A percentile compares a stretch with the other conserved stretches of the same genome.
phyloP scores from a whole-genome alignment of 345 rosid species.

The Erucastrum elatum region DNA sequence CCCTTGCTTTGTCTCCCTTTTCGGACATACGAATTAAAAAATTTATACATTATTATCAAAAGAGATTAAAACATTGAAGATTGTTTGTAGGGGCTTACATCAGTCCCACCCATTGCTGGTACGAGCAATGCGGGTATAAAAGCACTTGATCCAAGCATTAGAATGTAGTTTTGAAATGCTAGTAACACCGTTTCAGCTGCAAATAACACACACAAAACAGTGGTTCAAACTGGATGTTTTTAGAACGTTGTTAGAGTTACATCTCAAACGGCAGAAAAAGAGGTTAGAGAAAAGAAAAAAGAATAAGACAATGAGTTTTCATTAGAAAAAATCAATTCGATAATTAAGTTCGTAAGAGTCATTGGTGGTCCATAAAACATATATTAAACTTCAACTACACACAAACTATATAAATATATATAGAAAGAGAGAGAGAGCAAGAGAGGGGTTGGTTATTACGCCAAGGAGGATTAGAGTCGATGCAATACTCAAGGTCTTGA shows the following conservation, averaged over 20 bases:
- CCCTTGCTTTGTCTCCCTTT: slow-evolving; percentile 84
- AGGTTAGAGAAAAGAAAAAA: background rate
- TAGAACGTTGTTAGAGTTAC: background rate
- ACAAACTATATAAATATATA: background rate
- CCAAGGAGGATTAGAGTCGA: slow-evolving; percentile 99
- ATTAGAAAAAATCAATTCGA: too few relatives aligned
- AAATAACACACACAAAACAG: slow-evolving; percentile 10
- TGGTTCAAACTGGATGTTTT: background rate
- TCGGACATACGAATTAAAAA: background rate
- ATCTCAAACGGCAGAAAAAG: background rate
- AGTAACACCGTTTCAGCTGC: slow-evolving; percentile 78
- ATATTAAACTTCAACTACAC: slow-evolving; percentile 3
- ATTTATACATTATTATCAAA: background rate
- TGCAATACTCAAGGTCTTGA: slow-evolving; percentile 98
- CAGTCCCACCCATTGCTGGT: slow-evolving; percentile 85
- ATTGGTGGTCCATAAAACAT: slow-evolving; percentile 9
- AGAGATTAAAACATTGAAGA: background rate
- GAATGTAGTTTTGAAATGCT: slow-evolving; percentile 94
- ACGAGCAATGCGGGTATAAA: slow-evolving; percentile 78
- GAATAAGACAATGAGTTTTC: background rate
- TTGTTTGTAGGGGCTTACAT: slow-evolving; percentile 49
- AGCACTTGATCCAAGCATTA: slow-evolving; percentile 89
- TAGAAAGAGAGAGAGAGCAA: background rate
- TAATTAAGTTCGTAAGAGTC: background rate
- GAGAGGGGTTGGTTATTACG: slow-evolving; percentile 43